Evolutionary conservation across 2,329 filamentous ascomycete genomes (phyloP).

Genomic region (Diaporthe humulicola): DNA sequence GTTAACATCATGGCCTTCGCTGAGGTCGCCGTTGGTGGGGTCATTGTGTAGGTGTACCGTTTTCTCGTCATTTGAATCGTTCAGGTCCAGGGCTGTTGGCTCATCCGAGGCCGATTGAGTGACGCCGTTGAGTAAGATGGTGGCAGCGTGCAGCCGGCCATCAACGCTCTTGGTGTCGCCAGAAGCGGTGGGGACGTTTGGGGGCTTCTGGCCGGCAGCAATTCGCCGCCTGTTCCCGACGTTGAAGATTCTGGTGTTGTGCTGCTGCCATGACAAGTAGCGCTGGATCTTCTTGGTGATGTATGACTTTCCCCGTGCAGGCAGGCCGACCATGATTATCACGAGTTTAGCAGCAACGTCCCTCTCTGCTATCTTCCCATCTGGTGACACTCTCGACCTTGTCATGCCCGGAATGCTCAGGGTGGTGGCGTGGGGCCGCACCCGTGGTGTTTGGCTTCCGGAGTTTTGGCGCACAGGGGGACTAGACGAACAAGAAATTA

Average conservation of each 20-base stretch:
- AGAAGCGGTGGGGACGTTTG: conserved; percentile 49
- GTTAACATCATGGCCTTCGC: conserved; percentile 42
- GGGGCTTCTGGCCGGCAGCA: conserved; percentile 69
- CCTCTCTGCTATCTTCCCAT: conserved; percentile 91
- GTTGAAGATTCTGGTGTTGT: conserved; percentile 97
- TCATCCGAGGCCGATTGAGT: conserved; percentile 55
- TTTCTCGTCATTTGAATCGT: conserved; percentile 41
- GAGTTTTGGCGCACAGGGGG: conserved; percentile 80
- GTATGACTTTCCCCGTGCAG: conserved; percentile 96
- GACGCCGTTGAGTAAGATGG: conserved; percentile 70
- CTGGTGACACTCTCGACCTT: conserved; percentile 93
- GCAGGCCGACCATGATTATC: conserved; percentile 97
- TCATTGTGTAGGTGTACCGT: conserved; percentile 35
- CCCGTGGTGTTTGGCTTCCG: conserved; percentile 80
- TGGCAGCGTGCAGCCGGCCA: conserved; percentile 65
- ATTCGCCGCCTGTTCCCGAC: conserved; percentile 92
- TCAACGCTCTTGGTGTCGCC: conserved; percentile 52
- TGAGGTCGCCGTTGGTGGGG: conserved; percentile 27
- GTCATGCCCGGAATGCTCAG: conserved; percentile 98
- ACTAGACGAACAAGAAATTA: conserved; percentile 54
- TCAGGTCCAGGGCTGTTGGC: conserved; percentile 56
- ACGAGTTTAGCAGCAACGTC: conserved; percentile 97
- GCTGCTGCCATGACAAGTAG: conserved; percentile 97
- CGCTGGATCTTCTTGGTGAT: conserved; percentile 98
- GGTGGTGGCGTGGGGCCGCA: conserved; percentile 88